phyloP scores from a whole-genome alignment of 805 yeast genomes.

The Gaillardinia entomophila region DNA sequence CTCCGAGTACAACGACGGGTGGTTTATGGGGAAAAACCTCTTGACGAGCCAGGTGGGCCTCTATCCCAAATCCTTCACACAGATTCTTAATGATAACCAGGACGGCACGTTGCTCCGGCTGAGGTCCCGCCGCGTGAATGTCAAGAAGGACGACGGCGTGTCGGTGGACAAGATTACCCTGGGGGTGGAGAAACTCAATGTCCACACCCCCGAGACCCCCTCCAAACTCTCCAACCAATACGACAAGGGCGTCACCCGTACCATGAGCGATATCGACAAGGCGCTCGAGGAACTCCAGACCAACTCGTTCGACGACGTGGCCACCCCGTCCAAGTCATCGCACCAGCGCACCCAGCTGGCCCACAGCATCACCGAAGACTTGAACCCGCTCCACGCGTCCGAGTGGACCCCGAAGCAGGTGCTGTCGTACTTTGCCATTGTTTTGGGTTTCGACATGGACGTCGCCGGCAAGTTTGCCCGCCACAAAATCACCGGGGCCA shows the following conservation, averaged over 20 bases:
- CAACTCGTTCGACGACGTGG: slow-evolving; percentile 6
- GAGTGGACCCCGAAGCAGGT: slow-evolving; percentile 89
- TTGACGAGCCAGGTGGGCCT: slow-evolving; percentile 73
- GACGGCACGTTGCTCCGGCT: slow-evolving; percentile 2
- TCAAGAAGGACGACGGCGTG: neutral
- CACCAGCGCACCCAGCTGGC: slow-evolving; percentile 6
- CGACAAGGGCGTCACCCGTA: slow-evolving; percentile 38
- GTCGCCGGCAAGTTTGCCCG: slow-evolving; percentile 76
- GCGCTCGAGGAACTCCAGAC: slow-evolving; percentile 60
- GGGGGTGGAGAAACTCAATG: neutral
- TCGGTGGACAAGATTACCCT: no score
- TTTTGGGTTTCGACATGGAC: slow-evolving; percentile 64
- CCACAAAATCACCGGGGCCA: slow-evolving; percentile 86
- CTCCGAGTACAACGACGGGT: slow-evolving; percentile 89
- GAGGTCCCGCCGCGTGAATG: slow-evolving; percentile 1
- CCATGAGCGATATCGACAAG: slow-evolving; percentile 67
- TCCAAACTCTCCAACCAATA: slow-evolving; percentile 11
- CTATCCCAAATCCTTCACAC: slow-evolving; percentile 87
- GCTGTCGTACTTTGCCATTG: slow-evolving; percentile 61
- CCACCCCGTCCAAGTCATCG: neutral
- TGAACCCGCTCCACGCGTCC: slow-evolving; percentile 45
- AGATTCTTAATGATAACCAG: slow-evolving; percentile 21
- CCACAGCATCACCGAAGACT: slow-evolving; percentile 12
- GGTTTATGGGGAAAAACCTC: slow-evolving; percentile 89
- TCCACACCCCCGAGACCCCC: slow-evolving; percentile 1